A percentile compares a stretch with the other conserved stretches of the same genome.
phyloP scores from a whole-genome alignment of 371 early-diverging fungal species.

The Mucor racemosus region DNA sequence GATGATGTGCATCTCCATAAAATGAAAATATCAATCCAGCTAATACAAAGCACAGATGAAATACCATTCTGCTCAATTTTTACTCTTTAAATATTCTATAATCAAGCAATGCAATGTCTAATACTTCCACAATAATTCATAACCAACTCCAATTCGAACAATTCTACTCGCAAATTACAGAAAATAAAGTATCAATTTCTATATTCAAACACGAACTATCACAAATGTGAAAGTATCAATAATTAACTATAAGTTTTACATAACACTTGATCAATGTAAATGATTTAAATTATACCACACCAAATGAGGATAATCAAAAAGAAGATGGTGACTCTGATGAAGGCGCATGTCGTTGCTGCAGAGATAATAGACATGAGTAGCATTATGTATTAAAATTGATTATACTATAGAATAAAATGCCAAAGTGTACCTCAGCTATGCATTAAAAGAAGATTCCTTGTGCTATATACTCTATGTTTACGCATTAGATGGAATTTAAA shows the following conservation, averaged over 20 bases:
- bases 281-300: constrained; percentile 5
- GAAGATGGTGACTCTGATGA: constrained; percentile 8
- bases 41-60: neutral
- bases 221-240: neutral
- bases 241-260: neutral
- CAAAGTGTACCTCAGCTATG: too few relatives aligned
- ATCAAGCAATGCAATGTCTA: neutral
- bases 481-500: too few relatives aligned
- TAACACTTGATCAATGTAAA: constrained; percentile 3
- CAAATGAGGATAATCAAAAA: neutral
- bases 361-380: constrained; percentile 17
- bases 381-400: too few relatives aligned
- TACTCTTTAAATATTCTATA: neutral
- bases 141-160: constrained; percentile 1
- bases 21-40: neutral
- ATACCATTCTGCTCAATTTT: neutral
- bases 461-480: too few relatives aligned
- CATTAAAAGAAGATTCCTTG: too few relatives aligned
- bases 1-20: neutral
- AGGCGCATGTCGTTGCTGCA: constrained; percentile 6
- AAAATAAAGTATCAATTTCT: neutral
- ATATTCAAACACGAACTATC: neutral
- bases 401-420: too few relatives aligned
- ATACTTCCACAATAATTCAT: neutral
- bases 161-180: neutral